Evolutionary conservation across 2,329 filamentous ascomycete genomes (phyloP), one percentile per base, ranked within the genome.

Genomic region (Penicillium capsulatum): DNA sequence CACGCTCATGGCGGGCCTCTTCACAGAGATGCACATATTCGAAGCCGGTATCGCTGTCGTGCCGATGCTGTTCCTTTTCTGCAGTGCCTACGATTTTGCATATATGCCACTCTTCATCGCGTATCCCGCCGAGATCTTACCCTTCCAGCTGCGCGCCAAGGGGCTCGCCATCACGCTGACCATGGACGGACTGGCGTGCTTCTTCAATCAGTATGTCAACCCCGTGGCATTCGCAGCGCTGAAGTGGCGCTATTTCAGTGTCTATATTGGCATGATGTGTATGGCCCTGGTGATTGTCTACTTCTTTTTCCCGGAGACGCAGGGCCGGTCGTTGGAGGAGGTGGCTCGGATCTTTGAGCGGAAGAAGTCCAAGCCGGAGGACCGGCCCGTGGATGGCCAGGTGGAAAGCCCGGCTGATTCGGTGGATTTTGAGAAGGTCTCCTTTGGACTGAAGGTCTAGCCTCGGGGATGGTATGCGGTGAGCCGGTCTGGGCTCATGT

Each of bases 121-220:
- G 2, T 62, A 63, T 35, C 51, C 54, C 2, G 52, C 54, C 15
- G 59, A 61, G 45, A 61, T 57, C 13, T 57, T 59, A 10, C 66
- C 66, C 0, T 69, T 57, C 43, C 54, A 57, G 13, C 51, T 67
- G 9, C 64, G 67, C 6, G 54, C 61, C 16, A 59, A 60, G 40
- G 66, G 63, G 4, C 47, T 63, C 26, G 55, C 60, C 17, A 44
- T 59, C 16, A 55, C 48, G 10, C 47, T 58, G 10, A 26, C 51
- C 44, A 36, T 58, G 36, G 52, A 58, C 56, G 50, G 51, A 2
- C 34, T 54, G 3, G 57, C 54, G 3, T 50, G 60, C 54, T 56
- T 52, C 31, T 69, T 69, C 50, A 69, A 70, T 47, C 60, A 62
- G 38, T 70, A 65, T 36, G 66, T 65, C 26, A 70, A 69, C 42